These are phyloP conservation scores for Penicillium sp. DNA, from an alignment of 2,329 filamentous ascomycete genomes.

Conservation along the genomic window DNA sequence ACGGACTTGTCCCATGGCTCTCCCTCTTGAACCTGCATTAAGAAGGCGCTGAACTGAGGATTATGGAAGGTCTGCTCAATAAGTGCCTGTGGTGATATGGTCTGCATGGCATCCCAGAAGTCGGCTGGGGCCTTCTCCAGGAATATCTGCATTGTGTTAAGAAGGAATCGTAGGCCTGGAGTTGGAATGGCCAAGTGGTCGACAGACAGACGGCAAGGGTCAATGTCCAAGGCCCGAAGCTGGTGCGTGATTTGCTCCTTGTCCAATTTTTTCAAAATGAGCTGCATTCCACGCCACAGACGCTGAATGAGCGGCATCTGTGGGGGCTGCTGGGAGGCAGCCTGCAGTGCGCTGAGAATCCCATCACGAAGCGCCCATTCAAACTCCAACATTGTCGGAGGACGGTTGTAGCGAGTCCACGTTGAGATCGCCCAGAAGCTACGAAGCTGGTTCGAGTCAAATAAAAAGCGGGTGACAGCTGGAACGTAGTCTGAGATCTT, in stretches of 20 bases:
- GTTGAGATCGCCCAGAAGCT: conserved; percentile 67
- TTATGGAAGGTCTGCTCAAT: conserved; percentile 82
- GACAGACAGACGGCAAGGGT: conserved; percentile 61
- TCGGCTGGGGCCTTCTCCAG: conserved; percentile 73
- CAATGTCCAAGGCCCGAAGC: conserved; percentile 74
- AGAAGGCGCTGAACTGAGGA: conserved; percentile 60
- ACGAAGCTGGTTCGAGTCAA: conserved; percentile 66
- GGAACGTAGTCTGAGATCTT: conserved; percentile 75
- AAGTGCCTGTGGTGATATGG: conserved; percentile 75
- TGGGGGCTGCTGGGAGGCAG: conserved; percentile 58
- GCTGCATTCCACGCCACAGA: conserved; percentile 77
- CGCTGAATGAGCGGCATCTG: conserved; percentile 59
- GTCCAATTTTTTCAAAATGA: conserved; percentile 72
- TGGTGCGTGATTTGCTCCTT: conserved; percentile 74
- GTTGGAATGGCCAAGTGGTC: conserved; percentile 65
- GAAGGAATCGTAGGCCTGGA: conserved; percentile 65
- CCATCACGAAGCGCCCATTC: conserved; percentile 82
- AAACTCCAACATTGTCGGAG: conserved; percentile 72
- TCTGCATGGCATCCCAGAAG: conserved; percentile 86
- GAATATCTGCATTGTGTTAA: conserved; percentile 69
- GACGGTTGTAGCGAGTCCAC: conserved; percentile 65
- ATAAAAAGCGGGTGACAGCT: conserved; percentile 81
- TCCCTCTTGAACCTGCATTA: conserved; percentile 54
- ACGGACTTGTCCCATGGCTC: conserved; percentile 55
- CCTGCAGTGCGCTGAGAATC: conserved; percentile 65